Base-by-base conservation (phyloP, 129 eudicot genomes). In the Artemisia argyi region DNA sequence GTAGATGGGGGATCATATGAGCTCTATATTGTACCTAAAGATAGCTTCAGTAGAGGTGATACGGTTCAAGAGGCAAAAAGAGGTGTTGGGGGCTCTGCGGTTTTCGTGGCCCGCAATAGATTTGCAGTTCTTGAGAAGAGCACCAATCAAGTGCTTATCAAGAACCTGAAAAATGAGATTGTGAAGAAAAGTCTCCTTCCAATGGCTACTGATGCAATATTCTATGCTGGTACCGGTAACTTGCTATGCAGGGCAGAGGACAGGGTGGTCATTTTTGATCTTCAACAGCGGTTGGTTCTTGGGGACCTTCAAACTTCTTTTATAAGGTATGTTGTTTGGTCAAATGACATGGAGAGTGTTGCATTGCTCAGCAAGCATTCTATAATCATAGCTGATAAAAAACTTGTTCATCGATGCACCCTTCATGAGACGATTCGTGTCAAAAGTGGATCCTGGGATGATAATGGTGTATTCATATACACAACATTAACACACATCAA, bases 381-480 rank as follows among this genome's bases (percentile, higher is more conserved):
- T 0, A 85, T 88, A 66, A 75, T 88, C 56, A 83, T 88, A 24
- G 91, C 95, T 72, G 90, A 85, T 73, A 88, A 85, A 54, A 88
- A 76, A 58, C 95, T 88, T 8, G 81, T 54, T 42, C 95, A 88
- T 54, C 88, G 88, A 3, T 88, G 91, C 83, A 88, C 95, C 22
- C 88, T 88, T 75, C 95, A 88, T 3, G 95, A 88, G 82, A 88
- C 95, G n/a, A 88, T 88, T 59, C 85, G 95, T 8, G 91, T 88
- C 18, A 88, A 88, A 79, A 88, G 95, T 63, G 95, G 95, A 26
- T 86, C 88, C 2, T 88, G 95, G 95, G 91, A 85, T 59, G 95
- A 88, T 77, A 85, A 85, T 32, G 95, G 95, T 50, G 95, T 88
- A 18, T 88, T 88, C 32, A 85, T 88, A 30, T 88, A 88, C 75